Evolutionary conservation across 371 early-diverging fungal species (phyloP).

Genomic region (Zopfochytrium polystomum): DNA sequence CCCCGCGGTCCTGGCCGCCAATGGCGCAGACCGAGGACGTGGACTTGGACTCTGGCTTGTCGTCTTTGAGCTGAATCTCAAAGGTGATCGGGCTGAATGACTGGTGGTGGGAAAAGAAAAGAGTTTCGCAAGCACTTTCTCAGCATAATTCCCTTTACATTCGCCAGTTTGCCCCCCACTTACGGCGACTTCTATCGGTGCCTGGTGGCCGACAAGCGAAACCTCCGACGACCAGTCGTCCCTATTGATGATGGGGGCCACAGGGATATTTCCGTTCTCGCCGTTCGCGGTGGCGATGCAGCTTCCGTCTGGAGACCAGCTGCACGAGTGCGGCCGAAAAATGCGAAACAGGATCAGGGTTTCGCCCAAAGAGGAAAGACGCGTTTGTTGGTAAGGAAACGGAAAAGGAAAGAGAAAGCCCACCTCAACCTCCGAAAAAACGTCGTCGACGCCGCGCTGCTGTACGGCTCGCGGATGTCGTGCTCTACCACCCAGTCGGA

Average conservation of each 20-base stretch:
- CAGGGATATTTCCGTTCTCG: slow-evolving; percentile 74
- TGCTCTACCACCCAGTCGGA: slow-evolving; percentile 80
- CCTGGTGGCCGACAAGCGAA: slow-evolving; percentile 84
- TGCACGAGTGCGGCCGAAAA: no score
- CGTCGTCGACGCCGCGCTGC: slow-evolving; percentile 70
- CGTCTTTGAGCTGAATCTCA: slow-evolving; percentile 28
- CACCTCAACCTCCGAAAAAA: slow-evolving; percentile 87
- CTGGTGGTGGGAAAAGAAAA: slow-evolving; percentile 8
- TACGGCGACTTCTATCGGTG: slow-evolving; percentile 88
- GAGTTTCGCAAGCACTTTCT: no score
- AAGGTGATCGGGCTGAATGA: slow-evolving; percentile 79
- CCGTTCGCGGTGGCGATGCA: slow-evolving; percentile 88
- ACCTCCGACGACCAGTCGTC: slow-evolving; percentile 77
- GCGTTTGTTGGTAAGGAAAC: no score
- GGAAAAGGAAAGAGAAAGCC: no score
- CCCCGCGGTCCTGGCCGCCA: slow-evolving; percentile 86
- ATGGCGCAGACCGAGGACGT: slow-evolving; percentile 73
- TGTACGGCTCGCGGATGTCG: slow-evolving; percentile 71
- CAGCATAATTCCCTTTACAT: no score
- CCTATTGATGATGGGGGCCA: slow-evolving; percentile 77
- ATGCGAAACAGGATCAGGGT: no score
- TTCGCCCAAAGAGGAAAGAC: no score
- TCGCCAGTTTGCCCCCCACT: no score
- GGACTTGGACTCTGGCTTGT: slow-evolving; percentile 31
- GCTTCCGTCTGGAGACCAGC: slow-evolving; percentile 95